phyloP scores from a whole-genome alignment of 371 early-diverging fungal species.

The Apophysomyces ossiformis region DNA sequence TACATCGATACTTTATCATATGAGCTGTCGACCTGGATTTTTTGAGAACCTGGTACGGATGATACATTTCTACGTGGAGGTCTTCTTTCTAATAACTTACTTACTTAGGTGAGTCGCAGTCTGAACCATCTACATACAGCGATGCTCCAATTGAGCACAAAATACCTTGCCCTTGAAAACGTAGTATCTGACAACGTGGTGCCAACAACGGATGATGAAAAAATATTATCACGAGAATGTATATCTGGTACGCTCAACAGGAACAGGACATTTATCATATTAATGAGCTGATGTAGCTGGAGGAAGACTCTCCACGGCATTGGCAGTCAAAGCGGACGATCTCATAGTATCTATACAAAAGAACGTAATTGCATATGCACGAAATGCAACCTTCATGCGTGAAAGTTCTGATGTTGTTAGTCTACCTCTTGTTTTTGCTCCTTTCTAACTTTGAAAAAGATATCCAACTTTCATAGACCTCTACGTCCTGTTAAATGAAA shows the following conservation, averaged over 20 bases:
- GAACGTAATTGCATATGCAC: slow-evolving; percentile 26
- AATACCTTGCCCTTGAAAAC: slow-evolving; percentile 45
- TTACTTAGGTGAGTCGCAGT: slow-evolving; percentile 22
- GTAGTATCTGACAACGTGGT: slow-evolving; percentile 41
- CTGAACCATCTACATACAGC: slow-evolving; percentile 53
- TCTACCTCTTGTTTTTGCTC: neutral
- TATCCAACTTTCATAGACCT: neutral
- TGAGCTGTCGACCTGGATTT: slow-evolving; percentile 46
- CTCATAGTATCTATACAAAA: slow-evolving; percentile 20
- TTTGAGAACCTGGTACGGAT: slow-evolving; percentile 44
- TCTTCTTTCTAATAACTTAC: neutral
- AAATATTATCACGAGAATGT: slow-evolving; percentile 40
- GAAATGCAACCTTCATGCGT: slow-evolving; percentile 21
- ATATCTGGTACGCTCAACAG: slow-evolving; percentile 19
- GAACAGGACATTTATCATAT: slow-evolving; percentile 32
- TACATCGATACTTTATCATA: slow-evolving; percentile 47
- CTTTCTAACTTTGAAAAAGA: too few relatives aligned
- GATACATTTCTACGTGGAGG: neutral
- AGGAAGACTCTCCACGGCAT: slow-evolving; percentile 2
- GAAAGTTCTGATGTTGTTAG: neutral
- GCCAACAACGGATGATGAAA: slow-evolving; percentile 43
- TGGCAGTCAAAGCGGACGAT: slow-evolving; percentile 17
- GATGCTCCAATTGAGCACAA: slow-evolving; percentile 46
- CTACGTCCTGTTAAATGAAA: neutral
- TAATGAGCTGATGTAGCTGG: neutral